Evolutionary conservation across 2,329 filamentous ascomycete species (phyloP).

Genomic region (Blastomyces gilchristii): DNA sequence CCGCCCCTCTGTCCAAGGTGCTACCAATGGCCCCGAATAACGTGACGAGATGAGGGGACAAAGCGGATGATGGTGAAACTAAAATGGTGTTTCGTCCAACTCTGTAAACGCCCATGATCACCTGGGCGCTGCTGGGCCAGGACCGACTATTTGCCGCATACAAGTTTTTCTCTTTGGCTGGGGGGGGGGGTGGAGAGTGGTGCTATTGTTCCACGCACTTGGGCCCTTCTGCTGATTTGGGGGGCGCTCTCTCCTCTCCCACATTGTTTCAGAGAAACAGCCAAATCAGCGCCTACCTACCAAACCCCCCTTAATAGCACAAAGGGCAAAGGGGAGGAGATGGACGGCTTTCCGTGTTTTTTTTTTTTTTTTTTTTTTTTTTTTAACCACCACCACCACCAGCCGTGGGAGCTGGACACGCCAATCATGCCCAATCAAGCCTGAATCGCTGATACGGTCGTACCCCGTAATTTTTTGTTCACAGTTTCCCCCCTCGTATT

Average conservation of each 20-base stretch:
- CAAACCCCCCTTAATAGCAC: background rate
- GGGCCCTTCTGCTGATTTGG: background rate
- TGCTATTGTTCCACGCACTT: background rate
- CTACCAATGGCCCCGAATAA: background rate
- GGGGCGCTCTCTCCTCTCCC: background rate
- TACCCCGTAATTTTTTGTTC: background rate
- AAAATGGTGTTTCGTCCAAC: background rate
- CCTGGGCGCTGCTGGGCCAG: background rate
- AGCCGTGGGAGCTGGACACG: background rate
- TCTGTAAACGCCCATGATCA: background rate
- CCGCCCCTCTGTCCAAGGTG: background rate
- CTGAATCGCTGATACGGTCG: background rate
- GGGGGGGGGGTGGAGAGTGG: too few relatives aligned
- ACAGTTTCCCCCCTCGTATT: background rate
- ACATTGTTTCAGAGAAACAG: background rate
- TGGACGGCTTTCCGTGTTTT: background rate
- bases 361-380: background rate
- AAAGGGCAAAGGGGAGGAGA: background rate
- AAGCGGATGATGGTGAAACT: background rate
- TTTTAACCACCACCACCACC: background rate
- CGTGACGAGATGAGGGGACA: too few relatives aligned
- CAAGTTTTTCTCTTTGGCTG: background rate
- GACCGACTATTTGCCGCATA: constrained; percentile 7
- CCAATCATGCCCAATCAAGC: background rate
- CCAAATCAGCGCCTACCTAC: background rate